Conservation (phyloP, 2,329 filamentous ascomycete genomes). For the Alternaria gaisen region DNA sequence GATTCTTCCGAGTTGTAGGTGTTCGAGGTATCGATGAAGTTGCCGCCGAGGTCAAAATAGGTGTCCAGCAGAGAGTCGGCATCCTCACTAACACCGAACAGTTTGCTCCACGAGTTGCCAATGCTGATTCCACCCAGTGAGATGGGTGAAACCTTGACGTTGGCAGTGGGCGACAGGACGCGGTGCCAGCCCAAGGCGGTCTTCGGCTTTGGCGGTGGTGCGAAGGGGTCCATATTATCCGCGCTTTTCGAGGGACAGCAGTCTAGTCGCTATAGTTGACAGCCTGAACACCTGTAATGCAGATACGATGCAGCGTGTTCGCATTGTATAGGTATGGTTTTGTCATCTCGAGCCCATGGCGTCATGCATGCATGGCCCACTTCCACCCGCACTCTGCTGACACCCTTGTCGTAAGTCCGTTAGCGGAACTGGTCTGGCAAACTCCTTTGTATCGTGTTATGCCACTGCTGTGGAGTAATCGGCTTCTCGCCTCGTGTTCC, state of each 20-base stretch:
- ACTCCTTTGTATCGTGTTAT: background rate
- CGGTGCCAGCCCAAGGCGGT: background rate
- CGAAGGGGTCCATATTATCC: background rate
- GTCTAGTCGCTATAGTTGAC: background rate
- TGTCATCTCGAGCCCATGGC: background rate
- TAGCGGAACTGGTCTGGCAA: background rate
- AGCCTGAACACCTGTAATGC: background rate
- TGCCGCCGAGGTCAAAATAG: conserved; percentile 71
- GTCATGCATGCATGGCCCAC: background rate
- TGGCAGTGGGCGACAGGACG: background rate
- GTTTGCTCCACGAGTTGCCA: conserved; percentile 70
- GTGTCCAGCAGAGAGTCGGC: conserved; percentile 72
- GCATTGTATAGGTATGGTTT: background rate
- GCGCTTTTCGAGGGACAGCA: background rate
- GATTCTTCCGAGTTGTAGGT: background rate
- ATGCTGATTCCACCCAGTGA: conserved; percentile 64
- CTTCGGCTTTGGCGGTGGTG: background rate
- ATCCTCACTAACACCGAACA: conserved; percentile 64
- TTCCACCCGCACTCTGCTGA: background rate
- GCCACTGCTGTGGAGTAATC: conserved; percentile 15
- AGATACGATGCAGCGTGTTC: background rate
- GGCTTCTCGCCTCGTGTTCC: conserved; percentile 19
- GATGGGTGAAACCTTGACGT: background rate
- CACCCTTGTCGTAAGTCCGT: background rate
- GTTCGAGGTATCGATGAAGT: conserved; percentile 61